Percentiles rank a stretch among this genome's conserved stretches.
Evolutionary conservation across 495 filamentous ascomycete genomes (phyloP).

Genomic region (Lepraria neglecta): DNA sequence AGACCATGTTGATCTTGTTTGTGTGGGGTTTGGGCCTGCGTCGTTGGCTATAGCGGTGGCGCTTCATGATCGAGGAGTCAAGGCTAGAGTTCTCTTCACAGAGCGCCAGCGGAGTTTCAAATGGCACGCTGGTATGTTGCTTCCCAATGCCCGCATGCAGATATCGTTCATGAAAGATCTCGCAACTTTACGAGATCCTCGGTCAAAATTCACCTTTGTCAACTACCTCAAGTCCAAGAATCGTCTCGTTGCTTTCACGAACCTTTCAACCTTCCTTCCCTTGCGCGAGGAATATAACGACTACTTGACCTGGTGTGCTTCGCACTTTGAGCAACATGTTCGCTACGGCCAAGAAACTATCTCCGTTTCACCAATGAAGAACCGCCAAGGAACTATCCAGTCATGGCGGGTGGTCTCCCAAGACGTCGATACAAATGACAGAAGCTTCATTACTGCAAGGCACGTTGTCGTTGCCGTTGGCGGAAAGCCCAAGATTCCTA

Average conservation of each 20-base stretch:
- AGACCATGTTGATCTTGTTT: slow-evolving; percentile 72
- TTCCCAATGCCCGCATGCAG: slow-evolving; percentile 92
- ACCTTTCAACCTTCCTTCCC: slow-evolving; percentile 82
- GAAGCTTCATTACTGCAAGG: slow-evolving; percentile 52
- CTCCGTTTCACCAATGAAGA: slow-evolving; percentile 47
- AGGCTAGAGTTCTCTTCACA: slow-evolving; percentile 60
- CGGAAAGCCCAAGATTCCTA: slow-evolving; percentile 71
- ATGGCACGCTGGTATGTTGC: slow-evolving; percentile 94
- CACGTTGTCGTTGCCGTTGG: slow-evolving; percentile 86
- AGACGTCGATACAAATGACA: slow-evolving; percentile 46
- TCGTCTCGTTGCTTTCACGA: slow-evolving; percentile 80
- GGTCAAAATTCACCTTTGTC: slow-evolving; percentile 88
- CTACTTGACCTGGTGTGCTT: slow-evolving; percentile 88
- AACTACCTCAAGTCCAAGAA: slow-evolving; percentile 81
- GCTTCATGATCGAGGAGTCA: slow-evolving; percentile 61
- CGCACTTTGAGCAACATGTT: slow-evolving; percentile 71
- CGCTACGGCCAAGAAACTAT: slow-evolving; percentile 71
- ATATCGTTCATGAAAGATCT: slow-evolving; percentile 97
- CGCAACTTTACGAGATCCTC: slow-evolving; percentile 79
- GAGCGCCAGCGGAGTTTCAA: slow-evolving; percentile 78
- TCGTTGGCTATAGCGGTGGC: slow-evolving; percentile 90
- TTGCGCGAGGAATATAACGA: slow-evolving; percentile 87
- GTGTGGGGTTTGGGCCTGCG: slow-evolving; percentile 89
- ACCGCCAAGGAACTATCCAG: slow-evolving; percentile 38
- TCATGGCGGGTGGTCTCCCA: slow-evolving; percentile 52